A percentile compares a stretch with the other conserved stretches of the same genome.
phyloP scores from a whole-genome alignment of 331 rosid species.

The Pyracantha coccinea region DNA sequence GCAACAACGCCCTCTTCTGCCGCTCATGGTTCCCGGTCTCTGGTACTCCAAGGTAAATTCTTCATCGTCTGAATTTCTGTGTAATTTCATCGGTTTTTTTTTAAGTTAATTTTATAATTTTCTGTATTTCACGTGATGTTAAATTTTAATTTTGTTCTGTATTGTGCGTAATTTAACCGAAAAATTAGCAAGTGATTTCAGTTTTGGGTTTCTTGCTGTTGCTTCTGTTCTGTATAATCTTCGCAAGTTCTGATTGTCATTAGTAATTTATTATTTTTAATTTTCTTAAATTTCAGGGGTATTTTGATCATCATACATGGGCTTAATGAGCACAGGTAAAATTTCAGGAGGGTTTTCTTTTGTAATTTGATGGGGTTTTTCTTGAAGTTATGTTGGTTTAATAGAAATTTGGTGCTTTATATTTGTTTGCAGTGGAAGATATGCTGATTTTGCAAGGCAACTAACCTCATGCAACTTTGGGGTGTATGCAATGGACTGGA shows the following conservation, averaged over 20 bases:
- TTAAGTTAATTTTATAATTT: not conserved
- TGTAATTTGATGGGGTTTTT: not conserved
- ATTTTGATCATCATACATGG: conserved; percentile 87
- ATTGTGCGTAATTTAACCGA: too few relatives aligned
- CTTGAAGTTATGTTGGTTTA: not conserved
- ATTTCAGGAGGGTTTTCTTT: conserved; percentile 47
- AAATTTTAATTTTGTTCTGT: too few relatives aligned
- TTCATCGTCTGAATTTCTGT: not conserved
- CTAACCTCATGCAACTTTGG: conserved; percentile 78
- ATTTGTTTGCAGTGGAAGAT: conserved; percentile 80
- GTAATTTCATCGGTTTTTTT: too few relatives aligned
- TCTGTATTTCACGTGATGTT: too few relatives aligned
- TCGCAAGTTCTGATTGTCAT: conserved; percentile 3
- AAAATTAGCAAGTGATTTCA: not conserved
- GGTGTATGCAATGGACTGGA: conserved; percentile 99
- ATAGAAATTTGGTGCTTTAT: not conserved
- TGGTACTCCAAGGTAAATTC: conserved; percentile 49
- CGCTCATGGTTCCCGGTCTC: conserved; percentile 77
- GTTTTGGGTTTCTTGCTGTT: not conserved
- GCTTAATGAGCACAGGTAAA: conserved; percentile 91
- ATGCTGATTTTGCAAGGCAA: conserved; percentile 68
- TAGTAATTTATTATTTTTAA: not conserved
- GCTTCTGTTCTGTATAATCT: conserved; percentile 2
- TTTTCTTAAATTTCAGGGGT: conserved; percentile 53
- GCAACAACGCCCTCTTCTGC: conserved; percentile 65